Percentiles rank a stretch among this genome's conserved stretches.
Conservation (phyloP, 23 red algal genomes). For the Gracilaria domingensis region DNA sequence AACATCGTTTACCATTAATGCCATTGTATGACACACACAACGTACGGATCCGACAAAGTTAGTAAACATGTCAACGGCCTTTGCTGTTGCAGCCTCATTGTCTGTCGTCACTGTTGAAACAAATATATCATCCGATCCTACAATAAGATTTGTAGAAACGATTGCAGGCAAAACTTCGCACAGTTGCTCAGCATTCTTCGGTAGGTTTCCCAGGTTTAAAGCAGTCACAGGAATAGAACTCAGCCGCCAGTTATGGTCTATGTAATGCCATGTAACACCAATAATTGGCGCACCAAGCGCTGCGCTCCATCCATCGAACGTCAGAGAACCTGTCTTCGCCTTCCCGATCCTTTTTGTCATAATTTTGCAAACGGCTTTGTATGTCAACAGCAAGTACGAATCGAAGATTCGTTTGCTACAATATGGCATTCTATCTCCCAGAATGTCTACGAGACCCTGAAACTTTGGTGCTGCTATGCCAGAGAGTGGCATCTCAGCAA, state of each 20-base stretch:
- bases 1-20: constrained; percentile 24
- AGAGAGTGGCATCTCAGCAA: background rate
- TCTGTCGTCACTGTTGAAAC: background rate
- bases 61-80: no score
- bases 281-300: constrained; percentile 13
- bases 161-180: background rate
- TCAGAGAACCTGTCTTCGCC: background rate
- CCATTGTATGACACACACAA: background rate
- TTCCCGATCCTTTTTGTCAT: background rate
- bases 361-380: constrained; percentile 1
- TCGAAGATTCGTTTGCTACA: background rate
- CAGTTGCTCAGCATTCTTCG: constrained; percentile 19
- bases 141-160: background rate
- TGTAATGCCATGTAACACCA: no score
- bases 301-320: constrained; percentile 24
- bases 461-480: background rate
- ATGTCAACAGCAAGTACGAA: background rate
- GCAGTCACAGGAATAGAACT: background rate
- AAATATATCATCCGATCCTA: background rate
- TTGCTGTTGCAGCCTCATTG: no score
- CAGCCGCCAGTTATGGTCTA: background rate
- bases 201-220: background rate
- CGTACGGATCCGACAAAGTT: no score
- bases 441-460: constrained; percentile 1
- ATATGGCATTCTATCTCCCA: background rate